Base-by-base conservation (phyloP, 306 rosid genomes). In the Fagus sylvatica region DNA sequence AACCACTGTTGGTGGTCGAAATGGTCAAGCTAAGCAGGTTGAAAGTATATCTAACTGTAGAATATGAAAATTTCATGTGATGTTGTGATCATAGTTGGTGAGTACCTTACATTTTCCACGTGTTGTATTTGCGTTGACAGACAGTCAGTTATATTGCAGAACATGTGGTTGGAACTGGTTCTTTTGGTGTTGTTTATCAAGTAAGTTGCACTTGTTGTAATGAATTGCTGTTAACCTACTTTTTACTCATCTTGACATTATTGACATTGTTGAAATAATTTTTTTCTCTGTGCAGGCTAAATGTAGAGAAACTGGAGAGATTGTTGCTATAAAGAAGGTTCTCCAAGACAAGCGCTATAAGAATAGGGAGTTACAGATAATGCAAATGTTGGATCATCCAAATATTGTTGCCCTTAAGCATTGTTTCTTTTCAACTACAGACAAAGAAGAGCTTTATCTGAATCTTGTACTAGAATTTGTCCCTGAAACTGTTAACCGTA, bases 321-420 rank as follows among this genome's bases (percentile, higher is more conserved):
- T 92, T 84, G 97, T 95, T 46, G 99, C 99, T 73, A 95, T 95
- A 80, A 95, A 95, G 89, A 95, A 95, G 88, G 99, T 95, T 81
- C 96, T 95, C 74, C 99, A 95, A 83, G 99, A 95, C 90, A 92
- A 91, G 89, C 95, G 99, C 73, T 95, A 92, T 90, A 95, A 93
- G 85, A 95, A 95, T 78, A 88, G 99, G 85, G 99, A 95, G 82
- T 81, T 95, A 71, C 99, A 95, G 78, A 95, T 95, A 78, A 95
- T 95, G 99, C 98, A 95, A 83, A 92, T 95, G 99, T 87, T 95
- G 87, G 98, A 95, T 83, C 99, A 95, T 85, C 99, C 99, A 51
- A 93, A 95, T 76, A 85, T 95, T 71, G 99, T 95, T 55, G 89
- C 94, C 74, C 90, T 95, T 9, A 93, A 88, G 78, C 99, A 95